These are phyloP conservation scores for Fusarium brachygibbosum DNA, from an alignment of 2,329 filamentous ascomycete genomes.

Conservation along the genomic window DNA sequence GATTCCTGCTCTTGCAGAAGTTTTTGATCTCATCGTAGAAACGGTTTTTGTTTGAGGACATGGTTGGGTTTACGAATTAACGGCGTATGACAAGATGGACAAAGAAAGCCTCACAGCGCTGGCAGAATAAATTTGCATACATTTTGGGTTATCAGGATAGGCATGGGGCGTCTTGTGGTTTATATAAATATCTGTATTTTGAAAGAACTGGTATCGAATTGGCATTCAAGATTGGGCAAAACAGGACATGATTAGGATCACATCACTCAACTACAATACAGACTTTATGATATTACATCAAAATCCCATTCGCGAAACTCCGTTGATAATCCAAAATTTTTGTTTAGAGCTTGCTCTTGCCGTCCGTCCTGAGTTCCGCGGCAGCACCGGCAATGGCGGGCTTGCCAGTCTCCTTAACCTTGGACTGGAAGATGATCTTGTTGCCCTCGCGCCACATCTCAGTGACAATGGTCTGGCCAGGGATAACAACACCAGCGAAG, in stretches of 20 bases:
- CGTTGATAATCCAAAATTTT: constrained; percentile 16
- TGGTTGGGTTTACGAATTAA: constrained; percentile 17
- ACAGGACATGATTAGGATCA: constrained; percentile 32
- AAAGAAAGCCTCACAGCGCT: constrained; percentile 28
- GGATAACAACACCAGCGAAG: constrained; percentile 87
- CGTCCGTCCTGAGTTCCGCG: constrained; percentile 73
- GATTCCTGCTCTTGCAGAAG: constrained; percentile 57
- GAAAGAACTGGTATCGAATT: constrained; percentile 23
- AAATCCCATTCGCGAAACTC: constrained; percentile 35
- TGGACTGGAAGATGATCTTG: constrained; percentile 85
- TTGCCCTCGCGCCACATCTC: constrained; percentile 94
- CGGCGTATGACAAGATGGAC: constrained; percentile 31
- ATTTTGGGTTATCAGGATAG: constrained; percentile 12
- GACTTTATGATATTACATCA: constrained; percentile 44
- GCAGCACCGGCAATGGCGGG: constrained; percentile 85
- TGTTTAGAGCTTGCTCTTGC: constrained; percentile 52
- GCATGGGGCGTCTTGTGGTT: constrained; percentile 29
- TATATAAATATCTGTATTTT: constrained; percentile 13
- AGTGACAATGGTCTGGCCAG: constrained; percentile 89
- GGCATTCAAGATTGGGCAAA: constrained; percentile 37
- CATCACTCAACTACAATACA: constrained; percentile 48
- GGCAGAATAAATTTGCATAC: constrained; percentile 32
- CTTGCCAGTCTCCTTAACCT: constrained; percentile 94
- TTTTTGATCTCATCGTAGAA: constrained; percentile 63
- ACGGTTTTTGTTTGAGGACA: constrained; percentile 56